Base-by-base conservation (phyloP, 352 stramenopile species). In the Aphanomyces cochlioides region DNA sequence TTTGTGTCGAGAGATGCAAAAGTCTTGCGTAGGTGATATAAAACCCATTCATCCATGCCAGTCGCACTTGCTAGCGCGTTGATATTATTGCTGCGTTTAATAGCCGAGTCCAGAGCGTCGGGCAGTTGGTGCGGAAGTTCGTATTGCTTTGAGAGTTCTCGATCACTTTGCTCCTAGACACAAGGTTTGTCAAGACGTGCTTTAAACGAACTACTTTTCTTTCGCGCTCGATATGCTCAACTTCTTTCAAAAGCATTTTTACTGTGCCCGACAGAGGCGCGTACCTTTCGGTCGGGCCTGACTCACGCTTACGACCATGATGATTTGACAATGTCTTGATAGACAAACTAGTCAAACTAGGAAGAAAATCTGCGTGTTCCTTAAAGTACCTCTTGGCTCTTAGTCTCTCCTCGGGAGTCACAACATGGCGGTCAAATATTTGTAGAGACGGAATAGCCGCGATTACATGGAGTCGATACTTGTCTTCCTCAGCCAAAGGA, bases 401-500 rank as follows among this genome's bases (percentile, higher is more conserved):
- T 4, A 48, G 21, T 7, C 83, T 79, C 21, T 95, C 87, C 13
- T 90, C 80, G n/a, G 81, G 56, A 0, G 85, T 93, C 72, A 96
- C 80, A 37, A 89, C 77, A 65, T 96, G 86, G 6, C 80, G 79
- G 75, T 96, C 89, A 28, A 96, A 78, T 5, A 90, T 84, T 36
- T 85, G 66, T 3, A 96, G 70, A 21, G 86, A 88, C 4, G 89
- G 89, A 36, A 95, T 77, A 0, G 80, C 75, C 40, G 83, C 74
- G 41, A 96, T 89, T 6, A 96, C 83, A 47, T 90, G 81, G 5
- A 96, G 76, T 0, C 89, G 86, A 40, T 96, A 96, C 47, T 88
- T 90, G 41, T 90, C 87, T 75, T 96, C 85, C 58, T 93, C 83
- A 0, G 81, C 77, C 5, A 95, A 56, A 7, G 88, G 84, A 54